Percentiles rank a stretch among this genome's conserved stretches.
Evolutionary conservation across 805 yeast genomes (phyloP).

Genomic region (Starmerella sp.): DNA sequence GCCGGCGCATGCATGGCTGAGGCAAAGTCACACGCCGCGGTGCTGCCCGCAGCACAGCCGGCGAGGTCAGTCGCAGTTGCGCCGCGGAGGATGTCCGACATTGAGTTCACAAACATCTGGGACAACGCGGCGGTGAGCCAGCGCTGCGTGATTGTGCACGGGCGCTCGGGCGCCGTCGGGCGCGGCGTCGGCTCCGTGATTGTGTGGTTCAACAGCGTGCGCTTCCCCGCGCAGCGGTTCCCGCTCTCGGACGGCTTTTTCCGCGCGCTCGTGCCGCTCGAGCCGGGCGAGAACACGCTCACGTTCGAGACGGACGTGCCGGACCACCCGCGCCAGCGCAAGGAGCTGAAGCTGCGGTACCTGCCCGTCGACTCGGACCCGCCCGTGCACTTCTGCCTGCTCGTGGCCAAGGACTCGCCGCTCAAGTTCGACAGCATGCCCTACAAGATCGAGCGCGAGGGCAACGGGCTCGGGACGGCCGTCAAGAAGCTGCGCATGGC

Average conservation of each 20-base stretch:
- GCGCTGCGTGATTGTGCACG: slow-evolving; percentile 31
- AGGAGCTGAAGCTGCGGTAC: slow-evolving; percentile 36
- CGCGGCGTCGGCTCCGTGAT: slow-evolving; percentile 34
- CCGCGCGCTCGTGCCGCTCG: slow-evolving; percentile 62
- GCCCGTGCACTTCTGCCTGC: slow-evolving; percentile 68
- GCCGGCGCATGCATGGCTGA: no score
- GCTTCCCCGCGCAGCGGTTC: slow-evolving; percentile 56
- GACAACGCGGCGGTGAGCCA: slow-evolving; percentile 24
- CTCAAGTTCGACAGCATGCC: slow-evolving; percentile 58
- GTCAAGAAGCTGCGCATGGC: slow-evolving; percentile 65
- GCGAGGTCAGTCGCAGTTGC: not conserved
- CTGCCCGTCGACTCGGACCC: slow-evolving; percentile 51
- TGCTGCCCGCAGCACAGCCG: no score
- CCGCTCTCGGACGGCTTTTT: slow-evolving; percentile 63
- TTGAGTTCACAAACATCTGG: slow-evolving; percentile 26
- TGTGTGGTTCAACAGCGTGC: slow-evolving; percentile 33
- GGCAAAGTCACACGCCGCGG: no score
- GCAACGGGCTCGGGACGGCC: slow-evolving; percentile 56
- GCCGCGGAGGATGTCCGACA: slow-evolving; percentile 14
- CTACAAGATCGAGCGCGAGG: slow-evolving; percentile 35
- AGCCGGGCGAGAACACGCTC: slow-evolving; percentile 55
- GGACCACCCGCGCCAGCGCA: slow-evolving; percentile 5
- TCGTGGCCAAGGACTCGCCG: slow-evolving; percentile 68
- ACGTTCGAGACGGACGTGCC: slow-evolving; percentile 33
- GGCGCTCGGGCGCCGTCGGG: slow-evolving; percentile 25